Evolutionary conservation across 495 filamentous ascomycete genomes (phyloP).

Genomic region (Aspergillus avenaceus): DNA sequence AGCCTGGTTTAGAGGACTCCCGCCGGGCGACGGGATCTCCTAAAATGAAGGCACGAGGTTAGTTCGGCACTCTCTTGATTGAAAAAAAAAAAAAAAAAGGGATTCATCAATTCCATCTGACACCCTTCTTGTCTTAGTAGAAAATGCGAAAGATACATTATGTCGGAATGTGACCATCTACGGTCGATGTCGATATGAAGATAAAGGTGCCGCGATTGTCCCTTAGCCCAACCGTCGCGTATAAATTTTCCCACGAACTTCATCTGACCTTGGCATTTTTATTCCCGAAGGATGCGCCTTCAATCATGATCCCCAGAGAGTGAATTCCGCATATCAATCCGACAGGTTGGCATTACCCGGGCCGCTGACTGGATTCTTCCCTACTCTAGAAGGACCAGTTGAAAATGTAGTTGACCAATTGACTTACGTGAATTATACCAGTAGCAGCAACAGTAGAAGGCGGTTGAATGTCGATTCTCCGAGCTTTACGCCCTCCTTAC

Average conservation of each 20-base stretch:
- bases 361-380: not conserved
- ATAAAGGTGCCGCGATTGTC: conserved; percentile 53
- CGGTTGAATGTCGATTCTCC: conserved; percentile 93
- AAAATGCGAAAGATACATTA: conserved; percentile 77
- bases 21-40: conserved; percentile 52
- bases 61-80: conserved; percentile 16
- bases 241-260: conserved; percentile 4
- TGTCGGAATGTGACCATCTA: conserved; percentile 95
- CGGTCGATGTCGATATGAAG: conserved; percentile 87
- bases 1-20: conserved; percentile 41
- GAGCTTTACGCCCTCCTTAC: conserved; percentile 76
- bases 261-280: conserved; percentile 24
- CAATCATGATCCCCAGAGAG: conserved; percentile 75
- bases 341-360: conserved; percentile 48
- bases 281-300: conserved; percentile 68
- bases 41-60: conserved; percentile 61
- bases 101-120: no score
- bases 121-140: conserved; percentile 25
- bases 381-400: not conserved
- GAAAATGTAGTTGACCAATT: not conserved
- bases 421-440: conserved; percentile 9
- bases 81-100: no score
- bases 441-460: conserved; percentile 64
- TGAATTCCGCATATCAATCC: conserved; percentile 44
- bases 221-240: not conserved